These are phyloP conservation scores for Tuber brumale DNA, from an alignment of 495 filamentous ascomycete species.

Conservation along the genomic window DNA sequence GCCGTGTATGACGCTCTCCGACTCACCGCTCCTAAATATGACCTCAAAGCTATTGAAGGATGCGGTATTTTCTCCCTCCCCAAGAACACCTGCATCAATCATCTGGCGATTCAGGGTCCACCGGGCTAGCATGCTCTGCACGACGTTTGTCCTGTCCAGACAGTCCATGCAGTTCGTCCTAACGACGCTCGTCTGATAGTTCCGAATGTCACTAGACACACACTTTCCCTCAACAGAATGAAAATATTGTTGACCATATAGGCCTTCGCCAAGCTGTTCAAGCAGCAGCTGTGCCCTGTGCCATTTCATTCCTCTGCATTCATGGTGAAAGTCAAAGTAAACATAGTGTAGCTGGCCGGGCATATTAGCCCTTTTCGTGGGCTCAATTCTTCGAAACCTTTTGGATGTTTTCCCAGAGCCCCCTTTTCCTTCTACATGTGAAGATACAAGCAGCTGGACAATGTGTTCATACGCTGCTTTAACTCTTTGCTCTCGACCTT, in stretches of 20 bases:
- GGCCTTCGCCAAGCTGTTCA: slow-evolving; percentile 66
- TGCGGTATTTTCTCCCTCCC: slow-evolving; percentile 62
- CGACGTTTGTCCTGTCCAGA: slow-evolving; percentile 92
- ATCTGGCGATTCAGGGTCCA: slow-evolving; percentile 83
- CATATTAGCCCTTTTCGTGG: slow-evolving; percentile 53
- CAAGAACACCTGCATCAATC: slow-evolving; percentile 70
- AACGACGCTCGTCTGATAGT: slow-evolving; percentile 76
- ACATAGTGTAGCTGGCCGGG: slow-evolving; percentile 86
- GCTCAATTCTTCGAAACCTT: slow-evolving; percentile 72
- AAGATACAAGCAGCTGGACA: slow-evolving; percentile 67
- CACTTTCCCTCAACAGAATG: slow-evolving; percentile 62
- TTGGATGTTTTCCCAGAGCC: slow-evolving; percentile 60
- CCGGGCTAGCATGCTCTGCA: slow-evolving; percentile 90
- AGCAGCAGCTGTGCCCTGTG: slow-evolving; percentile 84
- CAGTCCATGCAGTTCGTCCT: slow-evolving; percentile 99
- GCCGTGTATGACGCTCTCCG: slow-evolving; percentile 2
- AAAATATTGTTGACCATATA: slow-evolving; percentile 80
- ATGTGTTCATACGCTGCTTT: slow-evolving; percentile 92
- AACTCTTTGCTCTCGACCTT: slow-evolving; percentile 77
- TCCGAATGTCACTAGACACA: slow-evolving; percentile 44
- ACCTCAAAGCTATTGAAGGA: slow-evolving; percentile 75
- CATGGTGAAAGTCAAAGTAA: slow-evolving; percentile 97
- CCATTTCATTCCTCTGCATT: slow-evolving; percentile 92
- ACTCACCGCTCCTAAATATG: slow-evolving; percentile 75
- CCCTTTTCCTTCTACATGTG: slow-evolving; percentile 58